A percentile compares a stretch with the other conserved stretches of the same genome.
Evolutionary conservation across 2,329 filamentous ascomycete genomes (phyloP).

Genomic region (Arthrobotrys entomopaga): DNA sequence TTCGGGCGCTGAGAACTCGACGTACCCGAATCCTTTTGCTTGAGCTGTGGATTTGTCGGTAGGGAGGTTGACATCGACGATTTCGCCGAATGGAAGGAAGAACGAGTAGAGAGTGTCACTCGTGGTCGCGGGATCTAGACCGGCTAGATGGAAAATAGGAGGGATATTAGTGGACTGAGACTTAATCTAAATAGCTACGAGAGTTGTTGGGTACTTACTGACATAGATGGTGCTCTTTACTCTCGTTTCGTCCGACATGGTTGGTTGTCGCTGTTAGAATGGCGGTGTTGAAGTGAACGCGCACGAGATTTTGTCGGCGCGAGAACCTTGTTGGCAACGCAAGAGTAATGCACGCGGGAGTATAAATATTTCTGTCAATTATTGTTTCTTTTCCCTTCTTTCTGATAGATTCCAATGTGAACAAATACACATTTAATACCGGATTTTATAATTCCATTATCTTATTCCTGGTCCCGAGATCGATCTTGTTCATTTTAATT

Average conservation of each 20-base stretch:
- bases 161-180: neutral
- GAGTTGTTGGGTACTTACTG: conserved; percentile 46
- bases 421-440: too few species aligned
- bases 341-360: too few species aligned
- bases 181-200: neutral
- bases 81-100: conserved; percentile 96
- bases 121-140: conserved; percentile 79
- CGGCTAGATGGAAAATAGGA: conserved; percentile 66
- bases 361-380: too few species aligned
- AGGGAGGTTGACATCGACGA: conserved; percentile 87
- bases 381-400: too few species aligned
- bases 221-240: conserved; percentile 94
- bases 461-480: too few species aligned
- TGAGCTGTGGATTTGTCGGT: conserved; percentile 81
- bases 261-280: conserved; percentile 52
- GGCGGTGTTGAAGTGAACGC: conserved; percentile 2
- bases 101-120: conserved; percentile 81
- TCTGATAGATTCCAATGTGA: too few species aligned
- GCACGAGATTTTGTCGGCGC: neutral
- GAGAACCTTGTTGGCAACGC: neutral
- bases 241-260: conserved; percentile 82
- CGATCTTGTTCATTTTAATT: too few species aligned
- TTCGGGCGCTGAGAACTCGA: conserved; percentile 86
- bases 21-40: conserved; percentile 89
- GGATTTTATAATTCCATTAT: too few species aligned